Percentiles rank a stretch among this genome's conserved stretches.
Evolutionary conservation across 1,139 yeast genomes (phyloP).

Genomic region (Candida tropicalis): DNA sequence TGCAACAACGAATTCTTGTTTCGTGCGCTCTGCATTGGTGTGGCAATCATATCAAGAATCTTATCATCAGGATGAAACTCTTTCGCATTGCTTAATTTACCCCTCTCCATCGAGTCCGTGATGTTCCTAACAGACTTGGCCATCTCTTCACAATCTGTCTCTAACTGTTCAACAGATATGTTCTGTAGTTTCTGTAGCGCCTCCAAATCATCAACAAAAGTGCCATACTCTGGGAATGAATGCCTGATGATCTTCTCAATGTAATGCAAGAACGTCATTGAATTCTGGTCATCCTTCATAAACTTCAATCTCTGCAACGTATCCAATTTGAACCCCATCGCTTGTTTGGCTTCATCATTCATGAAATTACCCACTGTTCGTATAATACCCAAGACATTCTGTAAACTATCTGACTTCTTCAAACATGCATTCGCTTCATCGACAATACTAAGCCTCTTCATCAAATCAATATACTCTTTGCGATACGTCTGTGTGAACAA

Average conservation of each 20-base stretch:
- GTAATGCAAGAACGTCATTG: conserved; percentile 82
- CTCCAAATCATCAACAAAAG: conserved; percentile 74
- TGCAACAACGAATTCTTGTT: conserved; percentile 59
- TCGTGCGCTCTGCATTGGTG: conserved; percentile 65
- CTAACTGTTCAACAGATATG: conserved; percentile 74
- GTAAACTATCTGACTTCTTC: conserved; percentile 63
- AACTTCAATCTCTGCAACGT: conserved; percentile 82
- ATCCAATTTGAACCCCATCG: conserved; percentile 80
- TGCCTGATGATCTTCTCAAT: conserved; percentile 79
- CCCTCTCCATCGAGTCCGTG: conserved; percentile 59
- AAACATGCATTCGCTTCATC: conserved; percentile 70
- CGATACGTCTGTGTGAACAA: conserved; percentile 67
- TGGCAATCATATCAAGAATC: conserved; percentile 48
- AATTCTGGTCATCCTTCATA: conserved; percentile 80
- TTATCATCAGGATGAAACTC: conserved; percentile 79
- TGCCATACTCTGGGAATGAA: conserved; percentile 75
- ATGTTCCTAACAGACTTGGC: conserved; percentile 56
- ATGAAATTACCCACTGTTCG: conserved; percentile 89
- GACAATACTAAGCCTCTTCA: conserved; percentile 60
- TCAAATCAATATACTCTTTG: conserved; percentile 72
- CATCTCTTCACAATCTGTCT: conserved; percentile 69
- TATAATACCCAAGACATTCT: conserved; percentile 71
- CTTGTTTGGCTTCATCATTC: conserved; percentile 83
- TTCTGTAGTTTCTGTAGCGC: conserved; percentile 67
- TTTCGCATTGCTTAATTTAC: conserved; percentile 70